Base-by-base conservation (phyloP, 306 rosid genomes). In the Gastrolobium bilobum region DNA sequence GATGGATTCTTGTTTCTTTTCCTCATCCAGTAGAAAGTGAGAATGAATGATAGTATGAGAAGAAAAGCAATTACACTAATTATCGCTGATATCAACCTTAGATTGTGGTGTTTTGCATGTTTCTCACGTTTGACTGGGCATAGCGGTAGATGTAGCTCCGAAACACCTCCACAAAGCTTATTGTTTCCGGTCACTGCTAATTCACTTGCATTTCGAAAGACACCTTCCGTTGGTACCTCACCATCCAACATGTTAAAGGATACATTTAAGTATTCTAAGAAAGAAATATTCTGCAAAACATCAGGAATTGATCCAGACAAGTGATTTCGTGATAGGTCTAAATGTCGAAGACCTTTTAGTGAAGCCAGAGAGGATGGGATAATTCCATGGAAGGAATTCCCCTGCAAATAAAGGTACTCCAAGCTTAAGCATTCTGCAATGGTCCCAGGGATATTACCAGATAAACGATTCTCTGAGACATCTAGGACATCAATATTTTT, bases 201-300 rank as follows among this genome's bases (percentile, higher is more conserved):
- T 13, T 0, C 4, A 8, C 72, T 86, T 10, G 59, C 35, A 51
- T 88, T 88, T 34, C 1, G 1, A 7, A 90, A 87, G 4, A 67
- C 78, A 9, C 90, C 91, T 37, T 64, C 4, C 0, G 46, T 80
- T 62, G 84, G 86, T 0, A 90, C 90, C 48, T 77, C 86, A 0
- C 94, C 91, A 3, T 71, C 88, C 29, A 88, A 44, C 31, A 33
- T 43, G 38, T 86, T 90, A 35, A 75, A 87, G 2, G 91, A 87
- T 54, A 84, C 38, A 73, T 86, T 84, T 77, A 90, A 34, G 65
- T 78, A 47, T 0, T 10, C 0, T 2, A 84, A 38, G 7, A 29
- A 4, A 1, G 40, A 9, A 34, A 82, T 13, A 3, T 79, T 71
- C 3, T 86, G 64, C 0, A 88, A 2, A 38, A 2, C 74, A 26